Conservation (phyloP, 306 rosid species). For the Delonix regia region DNA sequence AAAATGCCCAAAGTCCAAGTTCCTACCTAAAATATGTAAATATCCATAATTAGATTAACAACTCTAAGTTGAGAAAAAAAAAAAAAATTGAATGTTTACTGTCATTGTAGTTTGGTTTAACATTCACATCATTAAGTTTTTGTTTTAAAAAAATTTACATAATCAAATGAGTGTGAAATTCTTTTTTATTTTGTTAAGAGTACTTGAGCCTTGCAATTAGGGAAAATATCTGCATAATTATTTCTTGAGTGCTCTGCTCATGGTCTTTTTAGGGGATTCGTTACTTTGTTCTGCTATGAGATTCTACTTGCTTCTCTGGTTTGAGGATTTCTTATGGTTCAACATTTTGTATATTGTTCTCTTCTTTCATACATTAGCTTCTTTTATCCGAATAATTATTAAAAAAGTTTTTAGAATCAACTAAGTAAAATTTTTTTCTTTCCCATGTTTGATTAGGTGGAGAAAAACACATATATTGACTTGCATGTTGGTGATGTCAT, state of each 20-base stretch:
- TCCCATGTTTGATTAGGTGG: constrained; percentile 63
- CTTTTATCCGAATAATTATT: background rate
- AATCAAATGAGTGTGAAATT: background rate
- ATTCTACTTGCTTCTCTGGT: background rate
- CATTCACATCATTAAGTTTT: constrained; percentile 8
- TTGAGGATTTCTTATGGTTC: background rate
- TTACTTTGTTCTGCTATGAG: background rate
- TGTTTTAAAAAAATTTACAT: no score
- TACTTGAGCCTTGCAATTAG: background rate
- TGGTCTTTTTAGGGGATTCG: background rate
- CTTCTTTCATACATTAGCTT: background rate
- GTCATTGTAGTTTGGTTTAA: constrained; percentile 5
- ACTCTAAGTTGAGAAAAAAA: constrained; percentile 11
- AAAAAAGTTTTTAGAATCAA: background rate
- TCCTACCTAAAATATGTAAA: background rate
- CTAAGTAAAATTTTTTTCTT: constrained; percentile 28
- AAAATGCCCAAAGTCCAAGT: background rate
- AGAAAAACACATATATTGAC: constrained; percentile 66
- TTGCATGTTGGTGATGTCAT: constrained; percentile 93
- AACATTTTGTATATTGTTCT: background rate
- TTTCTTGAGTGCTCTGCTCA: background rate
- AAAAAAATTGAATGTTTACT: background rate
- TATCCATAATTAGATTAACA: background rate
- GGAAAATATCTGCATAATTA: constrained; percentile 16
- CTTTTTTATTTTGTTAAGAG: constrained; percentile 12